phyloP scores from a whole-genome alignment of 768 basidiomycete species.

The Sistotremastrum niveocremeum region DNA sequence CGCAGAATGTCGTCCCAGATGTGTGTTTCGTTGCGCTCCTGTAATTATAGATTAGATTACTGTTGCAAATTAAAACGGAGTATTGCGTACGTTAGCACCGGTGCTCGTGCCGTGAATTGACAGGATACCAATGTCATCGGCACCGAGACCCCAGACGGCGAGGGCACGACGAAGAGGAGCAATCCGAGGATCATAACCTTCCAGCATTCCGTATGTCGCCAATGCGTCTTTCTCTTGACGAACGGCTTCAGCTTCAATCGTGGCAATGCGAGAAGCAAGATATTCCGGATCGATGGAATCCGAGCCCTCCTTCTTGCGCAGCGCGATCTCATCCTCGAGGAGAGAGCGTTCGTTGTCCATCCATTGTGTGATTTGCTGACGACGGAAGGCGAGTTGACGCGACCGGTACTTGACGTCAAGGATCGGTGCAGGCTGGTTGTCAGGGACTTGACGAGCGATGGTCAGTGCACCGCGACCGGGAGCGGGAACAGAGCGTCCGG shows the following conservation, averaged over 20 bases:
- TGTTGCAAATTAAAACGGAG: not conserved
- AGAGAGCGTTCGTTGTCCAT: conserved; percentile 77
- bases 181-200: conserved; percentile 72
- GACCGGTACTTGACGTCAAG: conserved; percentile 81
- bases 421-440: conserved; percentile 64
- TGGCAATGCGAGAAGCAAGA: conserved; percentile 59
- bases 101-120: conserved; percentile 88
- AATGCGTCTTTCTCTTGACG: conserved; percentile 89
- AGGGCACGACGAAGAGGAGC: conserved; percentile 90
- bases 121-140: conserved; percentile 83
- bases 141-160: conserved; percentile 91
- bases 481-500: conserved; percentile 94
- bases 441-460: conserved; percentile 73
- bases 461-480: conserved; percentile 89
- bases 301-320: conserved; percentile 35
- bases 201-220: conserved; percentile 91
- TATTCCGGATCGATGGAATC: conserved; percentile 49
- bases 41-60: conserved; percentile 5
- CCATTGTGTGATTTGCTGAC: conserved; percentile 92
- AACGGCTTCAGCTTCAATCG: conserved; percentile 81
- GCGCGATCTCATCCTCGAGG: conserved; percentile 65
- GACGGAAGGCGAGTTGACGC: conserved; percentile 91
- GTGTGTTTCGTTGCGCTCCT: conserved; percentile 95
- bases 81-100: conserved; percentile 49
- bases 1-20: conserved; percentile 95